Conservation (phyloP, 1,139 yeast genomes). For the Scheffersomyces segobiensis region DNA sequence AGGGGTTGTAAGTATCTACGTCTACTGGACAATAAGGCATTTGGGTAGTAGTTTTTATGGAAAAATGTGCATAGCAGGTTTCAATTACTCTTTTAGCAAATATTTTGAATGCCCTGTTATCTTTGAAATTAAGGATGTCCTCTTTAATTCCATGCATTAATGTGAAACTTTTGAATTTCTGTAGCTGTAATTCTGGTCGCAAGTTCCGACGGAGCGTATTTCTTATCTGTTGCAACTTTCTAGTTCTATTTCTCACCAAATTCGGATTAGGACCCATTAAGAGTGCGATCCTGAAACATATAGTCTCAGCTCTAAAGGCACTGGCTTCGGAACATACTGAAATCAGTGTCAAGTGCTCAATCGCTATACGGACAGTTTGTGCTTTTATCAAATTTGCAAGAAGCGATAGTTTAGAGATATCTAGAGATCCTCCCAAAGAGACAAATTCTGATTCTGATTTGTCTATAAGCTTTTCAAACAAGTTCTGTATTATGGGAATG, state of each 20-base stretch:
- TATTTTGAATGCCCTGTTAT: neutral
- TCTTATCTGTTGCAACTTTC: slow-evolving; percentile 11
- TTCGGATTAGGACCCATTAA: slow-evolving; percentile 13
- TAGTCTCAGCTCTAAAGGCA: neutral
- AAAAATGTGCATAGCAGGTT: neutral
- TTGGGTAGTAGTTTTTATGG: neutral
- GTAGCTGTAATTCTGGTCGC: slow-evolving; percentile 7
- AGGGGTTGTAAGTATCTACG: neutral
- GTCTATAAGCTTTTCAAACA: neutral
- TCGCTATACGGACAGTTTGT: slow-evolving; percentile 8
- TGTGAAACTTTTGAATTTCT: neutral
- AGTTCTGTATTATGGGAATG: slow-evolving; percentile 16
- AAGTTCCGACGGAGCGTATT: slow-evolving; percentile 13
- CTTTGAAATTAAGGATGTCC: neutral
- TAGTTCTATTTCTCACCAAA: slow-evolving; percentile 13
- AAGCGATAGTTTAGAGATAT: slow-evolving; percentile 4
- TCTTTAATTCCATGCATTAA: neutral
- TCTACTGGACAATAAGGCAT: neutral
- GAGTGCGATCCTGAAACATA: neutral
- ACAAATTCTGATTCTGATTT: neutral
- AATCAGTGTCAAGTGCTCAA: neutral
- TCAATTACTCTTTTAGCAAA: neutral
- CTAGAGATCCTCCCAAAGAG: neutral
- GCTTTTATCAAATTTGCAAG: slow-evolving; percentile 7
- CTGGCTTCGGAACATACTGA: neutral